Evolutionary conservation across 2,329 filamentous ascomycete genomes (phyloP).

Genomic region (Sordariomycetes sp.): DNA sequence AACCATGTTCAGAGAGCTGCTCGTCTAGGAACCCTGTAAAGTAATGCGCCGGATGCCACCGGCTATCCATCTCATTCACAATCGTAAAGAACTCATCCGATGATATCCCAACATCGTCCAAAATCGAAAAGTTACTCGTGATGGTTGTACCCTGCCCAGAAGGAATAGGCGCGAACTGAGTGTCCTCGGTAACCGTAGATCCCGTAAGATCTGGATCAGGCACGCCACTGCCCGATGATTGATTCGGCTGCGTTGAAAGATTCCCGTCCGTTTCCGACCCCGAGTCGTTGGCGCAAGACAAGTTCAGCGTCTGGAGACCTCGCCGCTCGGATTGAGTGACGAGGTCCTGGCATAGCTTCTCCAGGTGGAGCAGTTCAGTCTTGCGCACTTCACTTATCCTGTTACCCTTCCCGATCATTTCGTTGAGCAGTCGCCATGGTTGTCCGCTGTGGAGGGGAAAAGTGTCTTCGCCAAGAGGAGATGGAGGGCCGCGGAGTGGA

Average conservation of each 20-base stretch:
- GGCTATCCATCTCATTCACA: no score
- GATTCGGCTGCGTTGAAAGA: not conserved
- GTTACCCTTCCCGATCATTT: no score
- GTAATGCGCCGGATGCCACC: no score
- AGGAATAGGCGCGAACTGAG: not conserved
- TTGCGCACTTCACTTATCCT: constrained; percentile 7
- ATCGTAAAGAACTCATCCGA: no score
- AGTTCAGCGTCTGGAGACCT: constrained; percentile 12
- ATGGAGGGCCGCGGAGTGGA: no score
- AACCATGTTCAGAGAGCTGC: no score
- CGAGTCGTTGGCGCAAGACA: constrained; percentile 1
- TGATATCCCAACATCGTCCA: no score
- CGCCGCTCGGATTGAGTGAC: constrained; percentile 11
- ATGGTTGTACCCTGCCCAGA: not conserved
- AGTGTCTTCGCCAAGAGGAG: no score
- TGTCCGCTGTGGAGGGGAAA: no score
- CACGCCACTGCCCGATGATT: not conserved
- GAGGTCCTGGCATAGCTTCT: constrained; percentile 15
- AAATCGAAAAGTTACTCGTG: no score
- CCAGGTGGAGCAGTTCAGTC: constrained; percentile 15
- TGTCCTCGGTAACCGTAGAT: not conserved
- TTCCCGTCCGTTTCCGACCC: not conserved
- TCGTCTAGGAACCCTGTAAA: no score
- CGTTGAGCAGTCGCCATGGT: no score
- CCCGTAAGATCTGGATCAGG: not conserved